Evolutionary conservation across 257 asterid species (phyloP), one percentile per base, ranked within the genome.

Genomic region (Jacaranda copaia): DNA sequence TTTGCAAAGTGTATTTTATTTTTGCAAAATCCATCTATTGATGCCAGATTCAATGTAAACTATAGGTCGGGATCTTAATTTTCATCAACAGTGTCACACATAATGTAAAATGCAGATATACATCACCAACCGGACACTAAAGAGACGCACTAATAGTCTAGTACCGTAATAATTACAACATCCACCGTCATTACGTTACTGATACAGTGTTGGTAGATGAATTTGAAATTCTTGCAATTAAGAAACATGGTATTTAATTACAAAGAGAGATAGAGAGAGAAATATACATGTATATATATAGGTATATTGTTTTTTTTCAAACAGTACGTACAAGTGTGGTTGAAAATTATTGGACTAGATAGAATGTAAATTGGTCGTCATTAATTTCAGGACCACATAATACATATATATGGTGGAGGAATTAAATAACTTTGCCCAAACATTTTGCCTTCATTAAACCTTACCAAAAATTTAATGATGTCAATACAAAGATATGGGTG

Each of bases 171-270:
- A 75, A 83, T 71, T 79, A 75, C 38, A 67, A 58, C 80, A 83
- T 75, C 86, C 66, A 79, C 84, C 83, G 56, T 64, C 55, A 20
- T 68, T 77, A 79, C 78, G 61, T 68, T 77, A 79, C 78, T 61
- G 78, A 79, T 62, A 45, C 81, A 83, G 81, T 49, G 84, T 48
- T 55, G 75, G 86, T 79, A 79, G 84, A 79, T 83, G 83, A 79
- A 67, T 65, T 75, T 79, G 81, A 75, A 79, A 70, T 78, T 51
- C 58, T 46, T 64, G 79, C 83, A 74, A 82, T 64, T 69, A 82
- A 78, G 67, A 57, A 76, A 46, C 65, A 3, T 48, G 36, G 61
- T 5, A 74, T 64, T 75, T 65, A 71, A 77, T 68, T 25, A 59
- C 35, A 43, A 2, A 53, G 51, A 35, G 20, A 53, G 32, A 55